Conservation (phyloP, 257 asterid genomes). For the Linderniella brevidens region DNA sequence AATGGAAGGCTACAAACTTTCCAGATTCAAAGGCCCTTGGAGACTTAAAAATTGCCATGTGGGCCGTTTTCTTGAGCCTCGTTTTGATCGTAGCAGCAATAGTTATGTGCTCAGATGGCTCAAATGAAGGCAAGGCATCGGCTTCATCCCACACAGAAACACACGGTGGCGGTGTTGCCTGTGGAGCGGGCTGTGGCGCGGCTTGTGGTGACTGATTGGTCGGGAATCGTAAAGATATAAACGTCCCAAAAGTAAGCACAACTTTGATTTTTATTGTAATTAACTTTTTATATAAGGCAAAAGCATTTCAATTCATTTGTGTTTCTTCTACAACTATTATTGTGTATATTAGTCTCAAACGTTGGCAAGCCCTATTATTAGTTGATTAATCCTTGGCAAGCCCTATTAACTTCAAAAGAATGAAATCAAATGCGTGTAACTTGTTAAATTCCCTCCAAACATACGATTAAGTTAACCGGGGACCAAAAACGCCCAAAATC, state of each 20-base stretch:
- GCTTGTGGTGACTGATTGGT: conserved; percentile 27
- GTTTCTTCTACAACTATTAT: not conserved
- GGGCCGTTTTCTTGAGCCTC: conserved; percentile 21
- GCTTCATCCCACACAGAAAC: conserved; percentile 15
- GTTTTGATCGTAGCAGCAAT: conserved; percentile 12
- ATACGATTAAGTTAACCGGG: too few relatives aligned
- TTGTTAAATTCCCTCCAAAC: too few relatives aligned
- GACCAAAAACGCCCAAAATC: too few relatives aligned
- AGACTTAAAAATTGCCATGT: not conserved
- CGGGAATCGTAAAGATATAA: too few relatives aligned
- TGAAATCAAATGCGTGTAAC: too few relatives aligned
- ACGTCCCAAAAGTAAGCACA: too few relatives aligned
- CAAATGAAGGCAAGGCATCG: conserved; percentile 16
- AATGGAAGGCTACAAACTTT: too few relatives aligned
- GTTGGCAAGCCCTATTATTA: too few relatives aligned
- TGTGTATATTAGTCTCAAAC: not conserved
- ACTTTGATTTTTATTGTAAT: too few relatives aligned
- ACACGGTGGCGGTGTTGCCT: conserved; percentile 14
- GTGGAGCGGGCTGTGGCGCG: conserved; percentile 24
- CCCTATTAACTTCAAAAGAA: too few relatives aligned
- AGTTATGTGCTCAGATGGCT: conserved; percentile 22
- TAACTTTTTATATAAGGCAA: not conserved
- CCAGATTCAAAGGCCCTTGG: too few relatives aligned
- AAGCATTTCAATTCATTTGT: not conserved
- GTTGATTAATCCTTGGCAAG: too few relatives aligned